Evolutionary conservation across 495 filamentous ascomycete genomes (phyloP), one percentile per base, ranked within the genome.

Genomic region (Thermochaetoides thermophila): DNA sequence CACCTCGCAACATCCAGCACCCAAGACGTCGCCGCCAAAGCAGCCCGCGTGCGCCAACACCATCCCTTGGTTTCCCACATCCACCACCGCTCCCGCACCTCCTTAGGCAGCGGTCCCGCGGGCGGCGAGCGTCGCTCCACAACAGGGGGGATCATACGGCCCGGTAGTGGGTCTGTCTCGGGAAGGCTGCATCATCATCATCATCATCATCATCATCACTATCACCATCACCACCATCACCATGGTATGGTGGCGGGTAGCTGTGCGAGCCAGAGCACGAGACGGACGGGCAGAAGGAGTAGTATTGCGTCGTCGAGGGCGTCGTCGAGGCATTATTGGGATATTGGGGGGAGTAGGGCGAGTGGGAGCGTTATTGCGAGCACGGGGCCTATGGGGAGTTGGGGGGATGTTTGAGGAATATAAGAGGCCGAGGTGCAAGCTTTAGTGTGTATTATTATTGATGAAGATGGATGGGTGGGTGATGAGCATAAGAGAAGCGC

Each of bases 181-280:
- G 48, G 22, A 45, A 55, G 56, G 43, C 53, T 42, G 73, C n/a
- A 91, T 25, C 66, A 82, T 16, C 80, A 83, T 38, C 76, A 86
- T 42, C 84, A 93, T 36, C 84, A 84, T 1, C 70, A 87, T 16
- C 69, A 84, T 13, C 71, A 73, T 9, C 46, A 49, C 33, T 17
- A 32, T 3, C 46, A 51, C 26, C 23, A 17, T 9, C 43, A 51
- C 28, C 46, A 53, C 13, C 71, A 71, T 45, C 59, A 37, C 14
- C 59, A n/a, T n/a, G n/a, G n/a, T n/a, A n/a, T n/a, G n/a, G 29
- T 68, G 60, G 47, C 74, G 56, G 52, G 46, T 9, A 83, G 78
- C 46, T 87, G 81, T 53, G 83, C 81, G 6, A 82, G 80, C 38
- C 77, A 85, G 51, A 87, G 82, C 54, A 78, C 73, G 17, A 75